Percentiles rank a stretch among this genome's conserved stretches.
These are phyloP conservation scores for Leccinum subtestaceum DNA, from an alignment of 768 basidiomycete species.

Conservation along the genomic window DNA sequence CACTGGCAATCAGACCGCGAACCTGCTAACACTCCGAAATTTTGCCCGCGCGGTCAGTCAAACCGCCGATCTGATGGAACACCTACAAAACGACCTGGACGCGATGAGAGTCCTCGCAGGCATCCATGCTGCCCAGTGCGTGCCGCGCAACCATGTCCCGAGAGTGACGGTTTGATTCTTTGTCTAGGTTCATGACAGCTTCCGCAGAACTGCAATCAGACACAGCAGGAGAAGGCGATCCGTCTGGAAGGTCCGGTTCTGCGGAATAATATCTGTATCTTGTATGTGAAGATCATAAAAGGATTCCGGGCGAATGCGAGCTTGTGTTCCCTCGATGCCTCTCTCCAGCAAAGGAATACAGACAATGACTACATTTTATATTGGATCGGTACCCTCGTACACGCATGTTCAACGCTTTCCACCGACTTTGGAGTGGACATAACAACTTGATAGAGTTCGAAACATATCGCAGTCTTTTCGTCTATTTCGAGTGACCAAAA, in stretches of 20 bases:
- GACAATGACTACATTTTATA: background rate
- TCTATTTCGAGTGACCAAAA: too few species aligned
- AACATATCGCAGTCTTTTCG: background rate
- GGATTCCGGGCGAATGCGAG: background rate
- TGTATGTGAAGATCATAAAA: background rate
- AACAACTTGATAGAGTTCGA: too few species aligned
- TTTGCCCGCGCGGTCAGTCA: slow-evolving; percentile 55
- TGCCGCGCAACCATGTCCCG: background rate
- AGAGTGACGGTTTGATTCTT: background rate
- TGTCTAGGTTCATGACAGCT: slow-evolving; percentile 48
- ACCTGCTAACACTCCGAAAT: too few species aligned
- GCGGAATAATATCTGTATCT: slow-evolving; percentile 6
- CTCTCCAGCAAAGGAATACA: background rate
- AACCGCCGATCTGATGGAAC: slow-evolving; percentile 75
- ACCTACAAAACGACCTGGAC: slow-evolving; percentile 70
- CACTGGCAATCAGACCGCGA: too few species aligned
- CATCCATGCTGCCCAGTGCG: slow-evolving; percentile 79
- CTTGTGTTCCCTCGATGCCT: background rate
- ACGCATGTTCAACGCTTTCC: background rate
- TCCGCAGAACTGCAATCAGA: slow-evolving; percentile 43
- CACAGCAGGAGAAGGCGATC: slow-evolving; percentile 14
- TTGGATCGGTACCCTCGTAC: background rate
- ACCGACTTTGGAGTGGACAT: too few species aligned
- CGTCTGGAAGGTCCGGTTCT: slow-evolving; percentile 4
- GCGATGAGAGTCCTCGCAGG: slow-evolving; percentile 80